Percentiles rank a stretch among this genome's conserved stretches.
phyloP scores from a whole-genome alignment of 805 yeast species.

The Yarrowia hollandica region DNA sequence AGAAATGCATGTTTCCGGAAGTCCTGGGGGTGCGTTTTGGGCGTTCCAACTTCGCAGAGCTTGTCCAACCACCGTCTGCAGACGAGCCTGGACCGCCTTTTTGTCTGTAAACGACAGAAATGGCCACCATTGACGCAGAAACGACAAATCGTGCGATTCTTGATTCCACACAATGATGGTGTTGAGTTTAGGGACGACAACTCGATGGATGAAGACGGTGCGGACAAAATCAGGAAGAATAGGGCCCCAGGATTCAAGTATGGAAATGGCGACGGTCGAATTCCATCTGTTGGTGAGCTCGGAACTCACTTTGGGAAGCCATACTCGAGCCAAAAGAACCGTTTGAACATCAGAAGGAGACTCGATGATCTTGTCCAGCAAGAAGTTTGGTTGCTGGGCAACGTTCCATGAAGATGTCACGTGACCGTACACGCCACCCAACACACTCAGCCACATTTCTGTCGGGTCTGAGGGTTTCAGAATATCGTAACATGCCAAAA shows the following conservation, averaged over 20 bases:
- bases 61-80: slow-evolving; percentile 7
- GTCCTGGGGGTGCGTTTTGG: slow-evolving; percentile 5
- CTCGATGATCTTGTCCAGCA: slow-evolving; percentile 14
- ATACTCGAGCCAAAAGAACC: slow-evolving; percentile 41
- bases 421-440: background rate
- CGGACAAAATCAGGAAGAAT: slow-evolving; percentile 41
- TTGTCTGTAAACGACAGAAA: background rate
- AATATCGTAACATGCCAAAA: background rate
- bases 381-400: background rate
- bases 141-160: slow-evolving; percentile 33
- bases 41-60: slow-evolving; percentile 23
- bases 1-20: background rate
- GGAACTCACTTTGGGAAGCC: slow-evolving; percentile 43
- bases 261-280: slow-evolving; percentile 45
- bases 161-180: slow-evolving; percentile 45
- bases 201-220: slow-evolving; percentile 39
- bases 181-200: slow-evolving; percentile 46
- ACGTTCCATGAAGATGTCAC: background rate
- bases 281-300: slow-evolving; percentile 45
- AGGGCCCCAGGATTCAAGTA: slow-evolving; percentile 48
- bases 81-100: background rate
- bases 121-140: slow-evolving; percentile 22
- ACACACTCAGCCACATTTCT: slow-evolving; percentile 4
- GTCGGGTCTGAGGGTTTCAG: background rate
- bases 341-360: background rate